Percentiles rank a stretch among this genome's conserved stretches.
Evolutionary conservation across 2,329 filamentous ascomycete genomes (phyloP).

Genomic region (Magnaporthales sp.): DNA sequence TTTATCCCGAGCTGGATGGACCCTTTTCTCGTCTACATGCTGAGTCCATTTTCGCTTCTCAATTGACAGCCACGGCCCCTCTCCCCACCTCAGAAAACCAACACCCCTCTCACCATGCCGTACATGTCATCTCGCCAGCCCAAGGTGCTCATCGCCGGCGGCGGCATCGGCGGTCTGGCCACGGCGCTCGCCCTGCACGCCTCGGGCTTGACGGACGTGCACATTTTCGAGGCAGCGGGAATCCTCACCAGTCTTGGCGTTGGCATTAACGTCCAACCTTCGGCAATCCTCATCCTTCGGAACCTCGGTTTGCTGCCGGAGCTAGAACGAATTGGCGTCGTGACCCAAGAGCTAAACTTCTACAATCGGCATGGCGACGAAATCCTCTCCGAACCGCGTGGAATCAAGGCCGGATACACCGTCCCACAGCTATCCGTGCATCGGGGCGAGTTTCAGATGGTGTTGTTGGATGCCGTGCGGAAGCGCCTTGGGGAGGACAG

Average conservation of each 20-base stretch:
- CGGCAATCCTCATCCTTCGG: background rate
- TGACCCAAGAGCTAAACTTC: background rate
- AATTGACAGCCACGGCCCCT: background rate
- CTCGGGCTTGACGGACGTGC: background rate
- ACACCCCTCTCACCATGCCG: background rate
- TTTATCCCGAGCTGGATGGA: background rate
- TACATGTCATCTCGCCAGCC: background rate
- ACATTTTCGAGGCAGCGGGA: background rate
- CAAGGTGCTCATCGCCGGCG: background rate
- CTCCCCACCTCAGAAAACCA: background rate
- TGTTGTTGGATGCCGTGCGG: background rate
- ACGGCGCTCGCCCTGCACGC: background rate
- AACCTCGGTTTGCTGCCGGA: background rate
- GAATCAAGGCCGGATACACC: background rate
- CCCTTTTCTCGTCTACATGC: background rate
- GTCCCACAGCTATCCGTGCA: background rate
- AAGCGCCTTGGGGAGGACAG: background rate
- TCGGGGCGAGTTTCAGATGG: background rate
- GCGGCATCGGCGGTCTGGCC: background rate
- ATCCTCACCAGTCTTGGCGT: background rate
- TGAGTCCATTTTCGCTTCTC: background rate
- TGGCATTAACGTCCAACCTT: background rate
- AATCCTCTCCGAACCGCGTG: background rate
- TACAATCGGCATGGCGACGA: background rate
- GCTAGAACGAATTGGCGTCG: background rate